Evolutionary conservation across 2,329 filamentous ascomycete genomes (phyloP), one percentile per base, ranked within the genome.

Genomic region (Cladosporium sp.): DNA sequence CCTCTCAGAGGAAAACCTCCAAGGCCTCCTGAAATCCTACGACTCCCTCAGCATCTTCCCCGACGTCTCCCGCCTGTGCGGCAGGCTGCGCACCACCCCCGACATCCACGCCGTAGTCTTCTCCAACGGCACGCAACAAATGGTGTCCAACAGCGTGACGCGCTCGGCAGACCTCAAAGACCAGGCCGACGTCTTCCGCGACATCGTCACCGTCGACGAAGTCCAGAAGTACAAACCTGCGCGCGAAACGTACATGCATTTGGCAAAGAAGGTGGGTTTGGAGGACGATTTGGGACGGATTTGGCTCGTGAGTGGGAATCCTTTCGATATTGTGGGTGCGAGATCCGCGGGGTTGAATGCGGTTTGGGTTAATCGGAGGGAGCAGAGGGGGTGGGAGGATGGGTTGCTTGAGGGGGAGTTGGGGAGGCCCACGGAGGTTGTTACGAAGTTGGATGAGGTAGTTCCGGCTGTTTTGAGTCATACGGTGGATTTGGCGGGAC

Each of bases 271-370:
- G 30, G 71, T 75, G 2, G 76, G 76, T 3, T 77, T 76, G 57
- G 57, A 68, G 52, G 67, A 65, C 1, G 59, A 73, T 15, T 69
- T 74, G 55, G 68, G 63, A 1, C 69, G 77, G 20, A 72, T 88
- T 12, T 88, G 85, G 83, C 66, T 90, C 7, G 75, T 91, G 5
- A 85, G 78, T 56, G 79, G 80, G 1, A 90, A 90, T 62, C 82
- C 86, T 2, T 90, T 90, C 62, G 86, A 90, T 62, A 70, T 85
- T 13, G 76, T 82, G 0, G 86, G 86, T 0, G 82, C 85, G 1
- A 74, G 73, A 53, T 72, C 73, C 1, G 72, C 76, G 4, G 85
- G 85, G 0, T 69, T 88, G 68, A 75, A 77, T 58, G 78, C 81
- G 19, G 80, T 76, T 11, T 89, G 83, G 81, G 77, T 90, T 5